Base-by-base conservation (phyloP, 169 alveolate genomes). In the Sarcocystis neurona region DNA sequence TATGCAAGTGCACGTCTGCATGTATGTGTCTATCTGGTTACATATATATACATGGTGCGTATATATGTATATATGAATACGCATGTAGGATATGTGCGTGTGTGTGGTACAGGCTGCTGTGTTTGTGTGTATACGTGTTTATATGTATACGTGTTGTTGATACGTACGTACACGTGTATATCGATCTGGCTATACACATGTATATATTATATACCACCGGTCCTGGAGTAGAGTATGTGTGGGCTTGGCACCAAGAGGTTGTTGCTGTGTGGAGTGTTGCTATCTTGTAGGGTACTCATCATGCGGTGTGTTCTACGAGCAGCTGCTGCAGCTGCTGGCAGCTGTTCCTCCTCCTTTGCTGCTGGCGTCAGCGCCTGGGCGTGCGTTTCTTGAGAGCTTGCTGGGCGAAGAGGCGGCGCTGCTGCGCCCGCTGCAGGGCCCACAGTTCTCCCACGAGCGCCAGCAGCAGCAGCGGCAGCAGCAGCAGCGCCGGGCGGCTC, bases 251-350 rank as follows among this genome's bases (percentile, higher is more conserved):
- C 60, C n/a, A 50, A 50, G n/a, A 50, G 18, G 60, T 18, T 10
- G 18, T 10, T 18, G 60, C 8, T 10, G 18, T 8, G 18, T 50
- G n/a, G 60, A 50, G 60, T 50, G 18, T 18, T 8, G 60, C 8
- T 50, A 18, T 18, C n/a, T 18, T 18, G 8, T 53, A 72, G 82
- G 82, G 2, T 72, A 72, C 27, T 15, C 82, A 18, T 6, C 82
- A 56, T 72, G 56, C 20, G 12, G 56, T n/a, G 34, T 53, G 10
- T 72, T 72, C 82, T 72, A 72, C 34, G 82, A 72, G 34, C 58
- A 27, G 27, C 56, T 72, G 5, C 82, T 72, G 2, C 82, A 47
- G 10, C 56, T 72, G 39, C 47, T 72, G 20, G 82, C 82, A 2
- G 82, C 82, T 2, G 30, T 72, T 0, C 82, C 82, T 1, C 10